A percentile compares a stretch with the other conserved stretches of the same genome.
These are phyloP conservation scores for Paecilomyces niveus DNA, from an alignment of 2,329 filamentous ascomycete species.

Conservation along the genomic window DNA sequence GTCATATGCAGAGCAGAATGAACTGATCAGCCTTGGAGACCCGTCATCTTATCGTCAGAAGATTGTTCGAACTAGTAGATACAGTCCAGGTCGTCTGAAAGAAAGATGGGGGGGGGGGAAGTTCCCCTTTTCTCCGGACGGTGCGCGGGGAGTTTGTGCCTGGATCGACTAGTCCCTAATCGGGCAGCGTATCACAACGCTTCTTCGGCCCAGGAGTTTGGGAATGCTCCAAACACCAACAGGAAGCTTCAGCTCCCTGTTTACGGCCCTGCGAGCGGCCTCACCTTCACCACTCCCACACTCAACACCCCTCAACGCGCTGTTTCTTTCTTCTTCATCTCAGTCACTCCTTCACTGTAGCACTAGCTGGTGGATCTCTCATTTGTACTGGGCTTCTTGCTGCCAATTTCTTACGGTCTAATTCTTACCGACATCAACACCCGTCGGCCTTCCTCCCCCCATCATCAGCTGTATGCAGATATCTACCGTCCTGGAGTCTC, in stretches of 20 bases:
- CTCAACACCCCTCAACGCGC: neutral
- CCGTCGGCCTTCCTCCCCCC: neutral
- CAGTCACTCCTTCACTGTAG: constrained; percentile 9
- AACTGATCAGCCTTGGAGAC: neutral
- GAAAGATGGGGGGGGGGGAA: neutral
- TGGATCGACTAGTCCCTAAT: neutral
- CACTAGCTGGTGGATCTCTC: neutral
- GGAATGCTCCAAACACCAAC: neutral
- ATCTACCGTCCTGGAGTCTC: neutral
- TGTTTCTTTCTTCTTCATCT: constrained; percentile 1
- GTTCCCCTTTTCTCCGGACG: constrained; percentile 3
- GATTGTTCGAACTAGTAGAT: neutral
- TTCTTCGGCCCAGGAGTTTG: neutral
- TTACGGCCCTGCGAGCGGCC: neutral
- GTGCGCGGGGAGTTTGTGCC: neutral
- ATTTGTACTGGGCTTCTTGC: neutral
- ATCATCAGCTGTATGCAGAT: neutral
- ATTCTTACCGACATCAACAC: neutral
- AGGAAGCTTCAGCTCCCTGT: neutral
- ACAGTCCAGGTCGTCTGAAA: neutral
- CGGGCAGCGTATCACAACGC: neutral
- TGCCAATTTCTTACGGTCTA: neutral
- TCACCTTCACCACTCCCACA: neutral
- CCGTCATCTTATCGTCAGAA: neutral
- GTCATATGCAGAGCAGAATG: neutral